These are phyloP conservation scores for Hypoxylon sp. DNA, from an alignment of 2,329 filamentous ascomycete genomes.

Conservation along the genomic window DNA sequence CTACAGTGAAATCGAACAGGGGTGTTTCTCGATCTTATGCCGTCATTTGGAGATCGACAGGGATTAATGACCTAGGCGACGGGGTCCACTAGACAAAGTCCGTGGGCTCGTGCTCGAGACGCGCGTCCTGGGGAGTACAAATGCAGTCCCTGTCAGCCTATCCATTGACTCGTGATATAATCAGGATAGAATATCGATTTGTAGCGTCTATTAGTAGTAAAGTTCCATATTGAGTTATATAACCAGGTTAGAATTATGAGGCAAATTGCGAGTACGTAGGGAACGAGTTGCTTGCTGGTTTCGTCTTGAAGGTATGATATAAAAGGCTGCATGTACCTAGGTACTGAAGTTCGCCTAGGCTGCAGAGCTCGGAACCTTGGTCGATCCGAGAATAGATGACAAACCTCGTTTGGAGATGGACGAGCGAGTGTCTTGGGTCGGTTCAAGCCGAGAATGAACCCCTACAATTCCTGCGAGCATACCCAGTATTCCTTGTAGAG, in stretches of 20 bases:
- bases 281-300: slow-evolving; percentile 2
- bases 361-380: slow-evolving; percentile 29
- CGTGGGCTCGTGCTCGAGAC: slow-evolving; percentile 42
- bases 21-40: slow-evolving; percentile 39
- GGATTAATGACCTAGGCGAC: slow-evolving; percentile 30
- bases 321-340: slow-evolving; percentile 2
- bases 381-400: slow-evolving; percentile 27
- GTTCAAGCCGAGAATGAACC: slow-evolving; percentile 43
- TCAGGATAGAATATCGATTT: slow-evolving; percentile 17
- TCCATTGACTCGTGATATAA: slow-evolving; percentile 3
- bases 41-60: slow-evolving; percentile 45
- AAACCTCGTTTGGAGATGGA: slow-evolving; percentile 21
- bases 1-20: slow-evolving; percentile 32
- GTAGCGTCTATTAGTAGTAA: slow-evolving; percentile 15
- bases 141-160: slow-evolving; percentile 38
- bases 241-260: slow-evolving; percentile 5
- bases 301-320: slow-evolving; percentile 1
- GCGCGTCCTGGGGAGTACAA: slow-evolving; percentile 46
- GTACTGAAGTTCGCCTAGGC: slow-evolving; percentile 8
- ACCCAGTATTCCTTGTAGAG: slow-evolving; percentile 8
- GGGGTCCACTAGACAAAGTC: slow-evolving; percentile 44
- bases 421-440: slow-evolving; percentile 31
- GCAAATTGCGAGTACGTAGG: not conserved
- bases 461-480: slow-evolving; percentile 8
- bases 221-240: slow-evolving; percentile 16